Evolutionary conservation across 768 basidiomycete species (phyloP), one percentile per base, ranked within the genome.

Genomic region (Tulasnella sp.): DNA sequence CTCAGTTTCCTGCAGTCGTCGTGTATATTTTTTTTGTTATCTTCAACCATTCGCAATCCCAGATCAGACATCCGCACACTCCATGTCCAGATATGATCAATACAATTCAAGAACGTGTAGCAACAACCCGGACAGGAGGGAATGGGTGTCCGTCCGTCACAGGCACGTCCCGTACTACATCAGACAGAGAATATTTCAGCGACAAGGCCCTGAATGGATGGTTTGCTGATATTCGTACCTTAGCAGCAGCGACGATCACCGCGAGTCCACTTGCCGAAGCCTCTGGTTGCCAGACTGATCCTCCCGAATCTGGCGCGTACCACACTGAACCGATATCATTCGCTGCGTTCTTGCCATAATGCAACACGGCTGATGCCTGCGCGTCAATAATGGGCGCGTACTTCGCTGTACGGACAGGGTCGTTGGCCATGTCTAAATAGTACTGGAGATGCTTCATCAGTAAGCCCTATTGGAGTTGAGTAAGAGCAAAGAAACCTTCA

Each of bases 361-460:
- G 74, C 64, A 71, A 70, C 7, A 80, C 75, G 2, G 70, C 78
- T 1, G 70, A 72, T 13, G 68, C 67, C 61, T 79, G 78, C 2
- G 74, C 70, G 23, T 71, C 56, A 24, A 70, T 49, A 61, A 71
- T 68, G n/a, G 47, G 3, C 24, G 61, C 58, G 63, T 80, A 81
- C 63, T 77, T 78, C n/a, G 70, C 70, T 15, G 34, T 38, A 38
- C 34, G 34, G 34, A 38, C 34, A 7, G 34, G 34, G 34, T 70
- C 70, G 0, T 75, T 72, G 34, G 75, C 79, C 48, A 51, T 63
- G 61, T 79, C 78, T 27, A 81, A 70, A 65, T 80, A 79, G 62
- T 72, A 79, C 50, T 75, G 73, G 4, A 80, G 61, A 51, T 78
- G 76, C 63, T 80, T 80, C 15, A 34, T 38, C 17, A 58, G 26